These are phyloP conservation scores for Zygoascus tannicola DNA, from an alignment of 805 yeast genomes.

Conservation along the genomic window DNA sequence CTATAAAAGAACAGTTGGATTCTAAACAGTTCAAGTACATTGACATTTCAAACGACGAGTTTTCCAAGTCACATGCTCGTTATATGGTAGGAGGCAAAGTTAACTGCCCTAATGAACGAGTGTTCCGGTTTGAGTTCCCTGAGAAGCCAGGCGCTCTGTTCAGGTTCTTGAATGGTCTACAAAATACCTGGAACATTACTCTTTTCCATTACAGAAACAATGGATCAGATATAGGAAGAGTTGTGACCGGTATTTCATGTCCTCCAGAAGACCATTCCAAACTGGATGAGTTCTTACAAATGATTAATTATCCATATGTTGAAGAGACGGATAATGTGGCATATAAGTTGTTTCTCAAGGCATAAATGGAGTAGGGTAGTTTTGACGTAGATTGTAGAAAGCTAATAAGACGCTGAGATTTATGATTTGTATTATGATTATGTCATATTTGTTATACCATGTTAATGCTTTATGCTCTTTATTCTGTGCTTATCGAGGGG, in stretches of 20 bases:
- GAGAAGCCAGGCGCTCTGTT: slow-evolving; percentile 94
- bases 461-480: no score
- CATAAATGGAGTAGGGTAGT: no score
- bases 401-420: no score
- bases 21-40: slow-evolving; percentile 60
- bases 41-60: slow-evolving; percentile 85
- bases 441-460: no score
- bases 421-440: no score
- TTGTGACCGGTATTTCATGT: slow-evolving; percentile 80
- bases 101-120: slow-evolving; percentile 59
- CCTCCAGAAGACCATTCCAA: slow-evolving; percentile 60
- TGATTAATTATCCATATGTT: slow-evolving; percentile 62
- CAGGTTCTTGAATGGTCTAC: slow-evolving; percentile 62
- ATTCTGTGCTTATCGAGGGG: no score
- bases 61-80: slow-evolving; percentile 94
- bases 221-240: slow-evolving; percentile 91
- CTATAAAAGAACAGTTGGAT: slow-evolving; percentile 50
- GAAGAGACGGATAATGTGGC: slow-evolving; percentile 84
- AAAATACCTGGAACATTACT: slow-evolving; percentile 82
- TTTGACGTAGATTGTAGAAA: no score
- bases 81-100: slow-evolving; percentile 92
- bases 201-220: slow-evolving; percentile 95
- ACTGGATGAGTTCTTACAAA: slow-evolving; percentile 58
- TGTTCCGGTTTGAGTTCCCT: slow-evolving; percentile 87
- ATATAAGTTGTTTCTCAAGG: slow-evolving; percentile 62